These are phyloP conservation scores for Lentinula raphanica DNA, from an alignment of 768 basidiomycete genomes.

Conservation along the genomic window DNA sequence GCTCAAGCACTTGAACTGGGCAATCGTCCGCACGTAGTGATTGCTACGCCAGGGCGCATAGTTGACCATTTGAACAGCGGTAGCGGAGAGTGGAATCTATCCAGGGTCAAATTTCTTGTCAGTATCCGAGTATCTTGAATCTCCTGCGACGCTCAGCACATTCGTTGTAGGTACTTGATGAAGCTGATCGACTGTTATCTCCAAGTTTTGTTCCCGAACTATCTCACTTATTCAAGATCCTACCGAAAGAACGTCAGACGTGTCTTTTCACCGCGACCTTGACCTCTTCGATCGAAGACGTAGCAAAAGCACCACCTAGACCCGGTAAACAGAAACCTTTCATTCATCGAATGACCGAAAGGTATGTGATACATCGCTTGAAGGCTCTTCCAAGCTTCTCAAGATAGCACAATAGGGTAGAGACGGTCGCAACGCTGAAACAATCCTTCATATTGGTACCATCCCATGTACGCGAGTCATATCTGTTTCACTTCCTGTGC, in stretches of 20 bases:
- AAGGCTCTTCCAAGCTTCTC: too few species aligned
- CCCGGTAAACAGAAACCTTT: slow-evolving; percentile 85
- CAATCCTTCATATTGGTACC: slow-evolving; percentile 92
- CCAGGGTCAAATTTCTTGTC: slow-evolving; percentile 81
- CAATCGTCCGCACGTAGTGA: slow-evolving; percentile 84
- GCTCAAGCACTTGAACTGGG: slow-evolving; percentile 82
- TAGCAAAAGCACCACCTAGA: slow-evolving; percentile 68
- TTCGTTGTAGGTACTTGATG: slow-evolving; percentile 86
- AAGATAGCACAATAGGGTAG: slow-evolving; percentile 46
- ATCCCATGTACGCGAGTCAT: slow-evolving; percentile 89
- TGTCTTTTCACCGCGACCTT: slow-evolving; percentile 96
- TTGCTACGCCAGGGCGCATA: slow-evolving; percentile 93
- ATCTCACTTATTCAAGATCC: slow-evolving; percentile 62
- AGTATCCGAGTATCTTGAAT: slow-evolving; percentile 16
- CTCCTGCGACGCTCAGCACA: not conserved
- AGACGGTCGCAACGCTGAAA: slow-evolving; percentile 84
- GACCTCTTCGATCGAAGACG: slow-evolving; percentile 75
- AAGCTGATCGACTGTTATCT: slow-evolving; percentile 90
- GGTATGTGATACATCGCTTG: slow-evolving; percentile 38
- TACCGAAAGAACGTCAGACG: slow-evolving; percentile 89
- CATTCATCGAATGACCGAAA: slow-evolving; percentile 70
- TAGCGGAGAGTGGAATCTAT: slow-evolving; percentile 78
- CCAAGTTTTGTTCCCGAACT: slow-evolving; percentile 87
- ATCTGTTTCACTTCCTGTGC: slow-evolving; percentile 85
- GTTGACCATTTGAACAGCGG: slow-evolving; percentile 84